Percentiles rank a stretch among this genome's conserved stretches.
Evolutionary conservation across 306 rosid genomes (phyloP).

Genomic region (peach (Prunus persica)): DNA sequence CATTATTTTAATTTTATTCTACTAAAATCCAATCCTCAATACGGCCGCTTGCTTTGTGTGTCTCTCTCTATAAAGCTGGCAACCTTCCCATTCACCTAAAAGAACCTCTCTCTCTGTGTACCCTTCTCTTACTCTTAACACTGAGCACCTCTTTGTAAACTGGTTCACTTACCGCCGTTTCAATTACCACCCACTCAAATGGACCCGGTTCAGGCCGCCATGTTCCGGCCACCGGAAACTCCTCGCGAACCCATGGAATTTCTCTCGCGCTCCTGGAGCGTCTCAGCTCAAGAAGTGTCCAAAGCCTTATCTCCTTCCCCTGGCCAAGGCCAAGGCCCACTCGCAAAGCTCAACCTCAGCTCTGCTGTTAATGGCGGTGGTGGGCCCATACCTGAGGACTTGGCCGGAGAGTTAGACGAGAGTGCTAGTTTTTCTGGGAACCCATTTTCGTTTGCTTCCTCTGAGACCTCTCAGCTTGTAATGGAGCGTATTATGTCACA

Average conservation of each 20-base stretch:
- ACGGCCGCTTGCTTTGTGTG: constrained; percentile 3
- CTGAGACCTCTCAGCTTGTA: constrained; percentile 85
- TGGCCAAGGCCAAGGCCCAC: neutral
- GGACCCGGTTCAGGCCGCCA: constrained; percentile 36
- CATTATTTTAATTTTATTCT: neutral
- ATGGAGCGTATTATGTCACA: constrained; percentile 95
- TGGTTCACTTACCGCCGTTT: neutral
- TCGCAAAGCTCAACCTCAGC: constrained; percentile 35
- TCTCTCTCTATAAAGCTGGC: neutral
- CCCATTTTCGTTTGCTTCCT: constrained; percentile 80
- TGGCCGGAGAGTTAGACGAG: constrained; percentile 55
- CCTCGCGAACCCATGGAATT: constrained; percentile 87
- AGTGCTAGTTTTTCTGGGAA: constrained; percentile 56
- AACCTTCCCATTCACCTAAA: neutral
- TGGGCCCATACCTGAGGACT: constrained; percentile 50
- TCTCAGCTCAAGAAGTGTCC: constrained; percentile 74
- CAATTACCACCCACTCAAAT: neutral
- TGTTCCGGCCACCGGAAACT: constrained; percentile 65
- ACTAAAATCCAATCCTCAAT: neutral
- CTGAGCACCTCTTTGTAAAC: neutral
- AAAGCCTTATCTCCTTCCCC: constrained; percentile 67
- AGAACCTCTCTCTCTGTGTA: neutral
- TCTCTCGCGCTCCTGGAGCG: constrained; percentile 90
- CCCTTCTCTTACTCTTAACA: neutral
- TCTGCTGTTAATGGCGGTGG: constrained; percentile 3